Evolutionary conservation across 257 asterid species (phyloP).

Genomic region (Ajuga chamaepitys): DNA sequence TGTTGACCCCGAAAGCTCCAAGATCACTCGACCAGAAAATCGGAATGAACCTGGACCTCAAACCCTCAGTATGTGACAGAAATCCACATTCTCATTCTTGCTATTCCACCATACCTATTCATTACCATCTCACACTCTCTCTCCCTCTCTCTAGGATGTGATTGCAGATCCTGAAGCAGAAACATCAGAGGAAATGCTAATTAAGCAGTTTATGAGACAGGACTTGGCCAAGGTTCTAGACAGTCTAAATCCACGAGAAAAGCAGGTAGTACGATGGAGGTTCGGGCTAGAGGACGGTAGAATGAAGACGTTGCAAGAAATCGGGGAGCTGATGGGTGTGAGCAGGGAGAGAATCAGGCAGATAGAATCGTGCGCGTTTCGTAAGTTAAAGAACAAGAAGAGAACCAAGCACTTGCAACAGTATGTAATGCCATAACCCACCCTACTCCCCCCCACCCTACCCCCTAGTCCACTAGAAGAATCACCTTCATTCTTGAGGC

Average conservation of each 20-base stretch:
- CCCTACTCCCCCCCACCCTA: neutral
- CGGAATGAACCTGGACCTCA: slow-evolving; percentile 66
- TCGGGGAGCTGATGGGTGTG: slow-evolving; percentile 88
- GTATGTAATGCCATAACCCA: slow-evolving; percentile 38
- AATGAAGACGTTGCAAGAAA: slow-evolving; percentile 84
- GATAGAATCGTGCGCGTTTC: slow-evolving; percentile 75
- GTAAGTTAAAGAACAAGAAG: slow-evolving; percentile 89
- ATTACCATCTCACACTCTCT: neutral
- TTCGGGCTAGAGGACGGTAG: slow-evolving; percentile 85
- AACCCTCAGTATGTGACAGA: slow-evolving; percentile 59
- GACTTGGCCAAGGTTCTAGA: slow-evolving; percentile 69
- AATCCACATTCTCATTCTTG: neutral
- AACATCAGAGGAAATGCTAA: slow-evolving; percentile 66
- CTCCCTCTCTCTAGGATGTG: slow-evolving; percentile 49
- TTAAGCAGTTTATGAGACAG: slow-evolving; percentile 69
- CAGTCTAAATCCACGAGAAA: slow-evolving; percentile 72
- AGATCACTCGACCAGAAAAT: slow-evolving; percentile 88
- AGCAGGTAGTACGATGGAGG: slow-evolving; percentile 71
- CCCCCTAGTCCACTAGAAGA: slow-evolving; percentile 12
- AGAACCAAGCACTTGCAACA: slow-evolving; percentile 71
- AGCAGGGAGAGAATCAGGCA: slow-evolving; percentile 92
- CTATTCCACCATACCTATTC: neutral
- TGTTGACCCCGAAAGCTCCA: slow-evolving; percentile 85
- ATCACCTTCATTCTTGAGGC: slow-evolving; percentile 30
- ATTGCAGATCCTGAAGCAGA: slow-evolving; percentile 84